Percentiles rank a stretch among this genome's conserved stretches.
Conservation (phyloP, 169 alveolate genomes). For the Cryptosporidium baileyi region DNA sequence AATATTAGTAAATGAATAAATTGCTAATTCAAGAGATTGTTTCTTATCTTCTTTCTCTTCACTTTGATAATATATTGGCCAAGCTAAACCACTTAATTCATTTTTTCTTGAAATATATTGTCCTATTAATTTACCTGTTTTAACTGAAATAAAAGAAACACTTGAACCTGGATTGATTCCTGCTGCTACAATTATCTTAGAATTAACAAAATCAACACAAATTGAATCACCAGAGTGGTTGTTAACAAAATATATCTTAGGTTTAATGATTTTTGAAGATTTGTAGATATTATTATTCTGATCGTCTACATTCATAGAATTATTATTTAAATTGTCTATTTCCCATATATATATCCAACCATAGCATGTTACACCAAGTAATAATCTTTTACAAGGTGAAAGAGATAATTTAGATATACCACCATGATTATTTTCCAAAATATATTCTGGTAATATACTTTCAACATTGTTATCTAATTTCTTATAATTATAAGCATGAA, state of each 20-base stretch:
- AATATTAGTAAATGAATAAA: slow-evolving; percentile 40
- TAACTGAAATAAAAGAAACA: slow-evolving; percentile 31
- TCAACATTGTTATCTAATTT: neutral
- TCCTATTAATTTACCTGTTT: slow-evolving; percentile 35
- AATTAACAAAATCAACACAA: slow-evolving; percentile 49
- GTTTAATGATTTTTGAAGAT: neutral
- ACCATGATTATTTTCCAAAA: slow-evolving; percentile 62
- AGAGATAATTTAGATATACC: slow-evolving; percentile 23
- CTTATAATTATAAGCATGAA: slow-evolving; percentile 13
- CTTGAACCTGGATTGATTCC: slow-evolving; percentile 59
- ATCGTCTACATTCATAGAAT: neutral
- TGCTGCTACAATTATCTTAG: slow-evolving; percentile 33
- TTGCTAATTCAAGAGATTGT: slow-evolving; percentile 18
- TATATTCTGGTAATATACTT: neutral
- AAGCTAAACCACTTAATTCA: slow-evolving; percentile 45
- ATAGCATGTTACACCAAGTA: slow-evolving; percentile 59
- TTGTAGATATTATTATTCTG: neutral
- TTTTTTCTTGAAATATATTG: slow-evolving; percentile 27
- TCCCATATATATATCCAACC: slow-evolving; percentile 68
- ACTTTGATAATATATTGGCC: slow-evolving; percentile 40
- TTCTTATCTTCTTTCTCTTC: slow-evolving; percentile 43
- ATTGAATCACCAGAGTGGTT: slow-evolving; percentile 52
- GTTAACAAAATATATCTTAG: neutral
- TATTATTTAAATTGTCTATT: neutral
- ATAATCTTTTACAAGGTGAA: slow-evolving; percentile 19